Conservation (phyloP, 2,329 filamentous ascomycete species). For the Achaetomium macrosporum region DNA sequence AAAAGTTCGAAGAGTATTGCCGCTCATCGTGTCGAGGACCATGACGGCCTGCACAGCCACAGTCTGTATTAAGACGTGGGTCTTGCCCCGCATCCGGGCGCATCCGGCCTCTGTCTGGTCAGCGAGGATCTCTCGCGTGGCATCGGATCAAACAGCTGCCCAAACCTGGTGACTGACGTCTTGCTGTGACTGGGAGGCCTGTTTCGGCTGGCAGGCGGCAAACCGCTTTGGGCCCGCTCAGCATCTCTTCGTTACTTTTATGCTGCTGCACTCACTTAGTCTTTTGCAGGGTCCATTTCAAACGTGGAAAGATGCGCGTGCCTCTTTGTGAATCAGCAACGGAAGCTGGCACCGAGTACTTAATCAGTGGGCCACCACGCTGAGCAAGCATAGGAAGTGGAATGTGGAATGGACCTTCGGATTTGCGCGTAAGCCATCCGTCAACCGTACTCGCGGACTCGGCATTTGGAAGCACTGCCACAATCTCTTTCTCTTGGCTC, state of each 20-base stretch:
- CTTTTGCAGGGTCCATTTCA: too few relatives aligned
- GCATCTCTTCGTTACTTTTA: too few relatives aligned
- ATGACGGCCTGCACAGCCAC: background rate
- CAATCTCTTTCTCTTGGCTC: background rate
- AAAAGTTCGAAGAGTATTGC: too few relatives aligned
- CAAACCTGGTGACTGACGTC: conserved; percentile 11
- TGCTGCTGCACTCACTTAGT: too few relatives aligned
- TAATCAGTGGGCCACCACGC: background rate
- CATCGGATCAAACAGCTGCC: conserved; percentile 11
- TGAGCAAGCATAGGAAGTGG: background rate
- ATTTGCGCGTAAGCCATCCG: background rate
- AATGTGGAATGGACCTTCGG: background rate
- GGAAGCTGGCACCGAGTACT: too few relatives aligned
- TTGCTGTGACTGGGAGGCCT: background rate
- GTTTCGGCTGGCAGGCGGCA: background rate
- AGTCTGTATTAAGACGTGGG: background rate
- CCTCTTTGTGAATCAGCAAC: too few relatives aligned
- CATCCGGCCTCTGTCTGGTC: background rate
- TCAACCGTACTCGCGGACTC: conserved; percentile 7
- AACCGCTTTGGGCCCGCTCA: background rate
- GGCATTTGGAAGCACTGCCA: conserved; percentile 16
- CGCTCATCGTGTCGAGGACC: too few relatives aligned
- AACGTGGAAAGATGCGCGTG: too few relatives aligned
- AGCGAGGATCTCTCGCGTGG: conserved; percentile 3
- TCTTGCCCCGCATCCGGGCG: background rate